A percentile compares a stretch with the other conserved stretches of the same genome.
phyloP scores from a whole-genome alignment of 345 rosid genomes.

The Acer yangbiense region DNA sequence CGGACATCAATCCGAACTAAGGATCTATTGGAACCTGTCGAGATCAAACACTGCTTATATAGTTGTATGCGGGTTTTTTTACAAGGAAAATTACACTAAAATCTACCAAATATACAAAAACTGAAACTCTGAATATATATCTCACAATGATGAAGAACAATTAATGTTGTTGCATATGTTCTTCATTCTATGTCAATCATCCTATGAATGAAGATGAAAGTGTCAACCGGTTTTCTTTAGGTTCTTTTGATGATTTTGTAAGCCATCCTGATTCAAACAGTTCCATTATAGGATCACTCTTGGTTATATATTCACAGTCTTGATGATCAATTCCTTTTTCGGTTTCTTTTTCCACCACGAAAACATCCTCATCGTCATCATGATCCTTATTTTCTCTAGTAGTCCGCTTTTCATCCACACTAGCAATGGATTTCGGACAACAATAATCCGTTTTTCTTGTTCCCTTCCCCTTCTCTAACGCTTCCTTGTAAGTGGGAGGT shows the following conservation, averaged over 20 bases:
- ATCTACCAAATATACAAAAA: not conserved
- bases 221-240: conserved; percentile 23
- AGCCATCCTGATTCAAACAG: conserved; percentile 60
- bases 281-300: conserved; percentile 45
- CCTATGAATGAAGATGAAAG: conserved; percentile 23
- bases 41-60: not conserved
- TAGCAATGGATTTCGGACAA: not conserved
- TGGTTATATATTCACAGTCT: not conserved
- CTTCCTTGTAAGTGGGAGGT: conserved; percentile 43
- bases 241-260: conserved; percentile 30
- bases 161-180: not conserved
- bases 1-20: not conserved
- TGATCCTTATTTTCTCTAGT: not conserved
- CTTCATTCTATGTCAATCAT: not conserved
- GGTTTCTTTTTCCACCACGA: not conserved
- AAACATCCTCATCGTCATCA: not conserved
- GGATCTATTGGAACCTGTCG: not conserved
- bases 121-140: not conserved
- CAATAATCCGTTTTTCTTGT: conserved; percentile 21
- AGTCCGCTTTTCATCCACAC: not conserved
- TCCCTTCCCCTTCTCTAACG: conserved; percentile 43
- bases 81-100: not conserved
- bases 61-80: too few relatives aligned
- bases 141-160: not conserved
- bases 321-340: not conserved